Conservation (phyloP, 257 asterid genomes). For the Jacaranda mimosifolia region DNA sequence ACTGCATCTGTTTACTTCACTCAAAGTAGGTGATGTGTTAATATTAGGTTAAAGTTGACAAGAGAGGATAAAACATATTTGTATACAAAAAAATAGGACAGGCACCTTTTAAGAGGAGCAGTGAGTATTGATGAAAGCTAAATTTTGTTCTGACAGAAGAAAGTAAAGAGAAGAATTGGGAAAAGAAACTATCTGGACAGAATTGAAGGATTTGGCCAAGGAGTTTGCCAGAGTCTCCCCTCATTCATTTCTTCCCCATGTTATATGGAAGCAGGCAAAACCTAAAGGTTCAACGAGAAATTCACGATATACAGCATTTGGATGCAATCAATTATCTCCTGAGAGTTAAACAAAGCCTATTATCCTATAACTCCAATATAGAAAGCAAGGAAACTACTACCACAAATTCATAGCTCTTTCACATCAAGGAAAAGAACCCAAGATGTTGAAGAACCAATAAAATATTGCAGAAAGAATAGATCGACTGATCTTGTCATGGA, state of each 20-base stretch:
- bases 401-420: neutral
- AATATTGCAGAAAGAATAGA: neutral
- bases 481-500: neutral
- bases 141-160: neutral
- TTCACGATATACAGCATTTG: neutral
- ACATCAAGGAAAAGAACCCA: neutral
- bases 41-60: neutral
- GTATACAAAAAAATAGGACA: neutral
- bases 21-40: neutral
- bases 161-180: neutral
- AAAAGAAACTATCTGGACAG: neutral
- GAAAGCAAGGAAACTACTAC: neutral
- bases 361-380: neutral
- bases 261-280: constrained; percentile 19
- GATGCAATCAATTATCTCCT: neutral
- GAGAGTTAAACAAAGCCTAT: neutral
- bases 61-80: neutral
- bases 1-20: neutral
- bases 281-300: neutral
- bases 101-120: neutral
- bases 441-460: neutral
- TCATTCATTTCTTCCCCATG: neutral
- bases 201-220: neutral
- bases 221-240: neutral
- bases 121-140: neutral